Evolutionary conservation across 2,329 filamentous ascomycete species (phyloP), one percentile per base, ranked within the genome.

Genomic region (Didymella keratinophila): DNA sequence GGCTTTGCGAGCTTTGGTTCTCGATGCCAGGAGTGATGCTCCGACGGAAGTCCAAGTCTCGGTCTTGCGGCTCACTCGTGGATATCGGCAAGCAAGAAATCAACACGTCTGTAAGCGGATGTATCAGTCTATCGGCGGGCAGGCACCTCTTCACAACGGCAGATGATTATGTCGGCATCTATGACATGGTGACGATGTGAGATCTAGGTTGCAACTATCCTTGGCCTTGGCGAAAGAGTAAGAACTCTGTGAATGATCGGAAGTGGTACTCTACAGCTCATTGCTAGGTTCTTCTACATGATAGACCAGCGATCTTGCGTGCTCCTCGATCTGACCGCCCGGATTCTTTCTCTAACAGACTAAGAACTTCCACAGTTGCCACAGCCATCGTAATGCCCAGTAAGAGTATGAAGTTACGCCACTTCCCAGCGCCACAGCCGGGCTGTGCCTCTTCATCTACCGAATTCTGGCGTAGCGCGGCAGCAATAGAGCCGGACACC

Each of bases 391-490:
- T 45, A 5, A 21, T 23, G 1, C 50, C 50, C 18, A 45, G n/a
- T 8, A 37, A 27, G 4, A 52, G 16, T 8, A 52, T 46, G 12
- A 52, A 34, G 16, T 43, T n/a, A 4, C 32, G 41, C 50, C 50
- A 52, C 16, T 45, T 52, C 7, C 28, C 50, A 28, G 42, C 30
- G 12, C 42, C 50, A n/a, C 21, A 52, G 6, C 41, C 25, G 18
- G 42, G 32, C 8, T 18, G 14, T 9, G 46, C 23, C 14, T 3
- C 14, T 16, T 0, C 36, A 27, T 28, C 20, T 18, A 25, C 50
- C 28, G 14, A 28, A 2, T 12, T 28, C 23, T 52, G 30, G 4
- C 46, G 39, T 14, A 52, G n/a, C 16, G 42, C 41, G 2, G 32
- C 41, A 16, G 39, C 50, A 16, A 39, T 37, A 18, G 37, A 45